Evolutionary conservation across 148 eudicot genomes (phyloP).

Genomic region (Spergularia bocconei): DNA sequence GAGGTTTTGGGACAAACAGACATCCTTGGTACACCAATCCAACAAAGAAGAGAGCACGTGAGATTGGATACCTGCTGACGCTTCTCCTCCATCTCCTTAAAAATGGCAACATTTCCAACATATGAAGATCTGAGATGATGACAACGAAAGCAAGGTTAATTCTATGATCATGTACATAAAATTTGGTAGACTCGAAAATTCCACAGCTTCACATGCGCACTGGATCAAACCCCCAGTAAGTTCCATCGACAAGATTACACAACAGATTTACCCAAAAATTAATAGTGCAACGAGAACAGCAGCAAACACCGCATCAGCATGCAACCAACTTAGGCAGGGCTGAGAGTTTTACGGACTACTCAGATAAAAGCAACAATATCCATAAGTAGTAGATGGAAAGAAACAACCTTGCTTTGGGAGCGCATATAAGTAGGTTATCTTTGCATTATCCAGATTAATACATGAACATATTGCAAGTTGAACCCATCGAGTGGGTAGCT

Average conservation of each 20-base stretch:
- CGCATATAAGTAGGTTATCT: background rate
- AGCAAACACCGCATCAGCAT: background rate
- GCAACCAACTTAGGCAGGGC: background rate
- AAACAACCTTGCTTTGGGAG: too few relatives aligned
- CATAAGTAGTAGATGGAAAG: background rate
- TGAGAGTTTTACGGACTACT: background rate
- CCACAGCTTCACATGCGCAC: constrained; percentile 5
- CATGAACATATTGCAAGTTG: too few relatives aligned
- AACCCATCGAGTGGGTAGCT: too few relatives aligned
- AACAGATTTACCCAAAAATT: background rate
- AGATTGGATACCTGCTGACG: constrained; percentile 65
- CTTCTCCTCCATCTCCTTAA: constrained; percentile 73
- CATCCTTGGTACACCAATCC: background rate
- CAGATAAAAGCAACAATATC: background rate
- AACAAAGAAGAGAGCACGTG: background rate
- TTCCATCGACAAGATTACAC: background rate
- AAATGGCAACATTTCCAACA: constrained; percentile 73
- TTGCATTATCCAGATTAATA: background rate
- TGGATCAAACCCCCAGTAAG: background rate
- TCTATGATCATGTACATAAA: constrained; percentile 2
- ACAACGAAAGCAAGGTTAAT: constrained; percentile 12
- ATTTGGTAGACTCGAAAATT: background rate
- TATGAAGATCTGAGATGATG: constrained; percentile 61
- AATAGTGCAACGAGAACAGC: background rate
- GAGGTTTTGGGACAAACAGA: too few relatives aligned